A percentile compares a stretch with the other conserved stretches of the same genome.
Conservation (phyloP, 257 asterid genomes). For the Ajuga chamaepitys region DNA sequence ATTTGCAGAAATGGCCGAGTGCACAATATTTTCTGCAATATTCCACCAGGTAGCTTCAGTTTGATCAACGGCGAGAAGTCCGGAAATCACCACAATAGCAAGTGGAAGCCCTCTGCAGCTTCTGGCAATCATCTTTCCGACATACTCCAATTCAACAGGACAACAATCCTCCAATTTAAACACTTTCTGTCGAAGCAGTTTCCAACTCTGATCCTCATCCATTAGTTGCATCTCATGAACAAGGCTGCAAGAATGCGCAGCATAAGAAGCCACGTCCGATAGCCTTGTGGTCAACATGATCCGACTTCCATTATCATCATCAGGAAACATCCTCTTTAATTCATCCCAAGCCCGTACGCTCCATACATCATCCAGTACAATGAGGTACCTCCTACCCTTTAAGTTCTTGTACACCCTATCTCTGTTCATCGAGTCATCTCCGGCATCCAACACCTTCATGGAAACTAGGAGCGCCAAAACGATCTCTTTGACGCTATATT, state of each 20-base stretch:
- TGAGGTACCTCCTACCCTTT: neutral
- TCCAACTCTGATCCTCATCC: constrained; percentile 2
- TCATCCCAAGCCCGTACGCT: neutral
- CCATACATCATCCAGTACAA: constrained; percentile 16
- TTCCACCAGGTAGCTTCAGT: neutral
- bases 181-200: neutral
- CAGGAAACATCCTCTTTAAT: neutral
- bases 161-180: neutral
- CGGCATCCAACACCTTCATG: neutral
- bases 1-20: neutral
- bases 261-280: neutral
- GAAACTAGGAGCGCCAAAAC: neutral
- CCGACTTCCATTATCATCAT: neutral
- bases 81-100: constrained; percentile 12
- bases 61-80: neutral
- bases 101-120: constrained; percentile 13
- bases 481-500: neutral
- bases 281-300: constrained; percentile 11
- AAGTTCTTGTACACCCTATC: neutral
- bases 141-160: neutral
- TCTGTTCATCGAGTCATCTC: neutral
- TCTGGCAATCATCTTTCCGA: neutral
- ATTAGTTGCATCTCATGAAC: neutral
- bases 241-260: neutral
- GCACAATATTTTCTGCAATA: neutral